Base-by-base conservation (phyloP, 352 stramenopile genomes). In the Elongisporangium undulatum region DNA sequence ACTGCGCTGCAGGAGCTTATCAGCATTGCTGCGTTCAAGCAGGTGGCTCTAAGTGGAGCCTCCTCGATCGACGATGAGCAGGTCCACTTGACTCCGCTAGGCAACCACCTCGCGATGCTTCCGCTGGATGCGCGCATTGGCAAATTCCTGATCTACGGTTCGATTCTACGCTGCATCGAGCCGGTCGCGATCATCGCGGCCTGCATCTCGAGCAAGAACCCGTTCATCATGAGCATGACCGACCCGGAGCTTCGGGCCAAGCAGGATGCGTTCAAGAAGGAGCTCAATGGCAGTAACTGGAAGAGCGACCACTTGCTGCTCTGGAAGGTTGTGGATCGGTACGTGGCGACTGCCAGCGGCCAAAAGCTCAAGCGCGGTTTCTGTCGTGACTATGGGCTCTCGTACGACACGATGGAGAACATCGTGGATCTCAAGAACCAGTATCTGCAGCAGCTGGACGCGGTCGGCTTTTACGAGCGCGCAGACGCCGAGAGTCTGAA, bases 391-490 rank as follows among this genome's bases (percentile, higher is more conserved):
- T 66, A 77, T 26, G 83, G 81, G 0, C 74, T 97, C 0, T 92
- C 82, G 39, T 94, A 79, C 41, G 85, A 97, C 49, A 95, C 90
- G 1, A 73, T 99, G 52, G 82, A 95, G 62, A 94, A 90, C 10
- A 98, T 99, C 61, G 58, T 97, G 45, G 87, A 98, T 41, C 73
- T 98, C 49, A 87, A 89, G 49, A 69, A 82, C 21, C 93, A 98
- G 67, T 94, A 92, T 51, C 61, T 94, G 19, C 72, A 89, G 71
- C 84, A 94, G 49, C 63, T 93, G 3, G 74, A 89, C 39, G 71
- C 75, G 12, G 88, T 93, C 21, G 85, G 85, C 3, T 95, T 95
- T 52, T 92, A 95, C 62, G 81, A 92, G 10, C 17, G 64, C 13
- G 49, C 53, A 8, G 72, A 66, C 20, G 56, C 55, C 22, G 69